Percentiles rank a stretch among this genome's conserved stretches.
These are phyloP conservation scores for Tricholoma flavovirens DNA, from an alignment of 768 basidiomycete species.

Conservation along the genomic window DNA sequence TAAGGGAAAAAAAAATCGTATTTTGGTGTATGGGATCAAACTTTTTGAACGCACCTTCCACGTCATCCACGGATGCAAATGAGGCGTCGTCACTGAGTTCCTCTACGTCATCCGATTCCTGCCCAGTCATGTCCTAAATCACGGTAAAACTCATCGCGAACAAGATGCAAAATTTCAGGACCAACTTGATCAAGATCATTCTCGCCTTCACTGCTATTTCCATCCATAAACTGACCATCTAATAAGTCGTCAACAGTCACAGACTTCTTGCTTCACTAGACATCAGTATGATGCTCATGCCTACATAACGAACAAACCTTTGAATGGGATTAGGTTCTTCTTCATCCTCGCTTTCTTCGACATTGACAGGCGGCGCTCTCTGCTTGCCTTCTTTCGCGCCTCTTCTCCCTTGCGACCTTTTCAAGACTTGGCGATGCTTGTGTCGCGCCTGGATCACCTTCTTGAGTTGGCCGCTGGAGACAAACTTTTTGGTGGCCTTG, in stretches of 20 bases:
- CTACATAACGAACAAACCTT: conserved; percentile 6
- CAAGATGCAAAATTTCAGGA: not conserved
- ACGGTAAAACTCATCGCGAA: conserved; percentile 2
- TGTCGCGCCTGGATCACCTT: conserved; percentile 80
- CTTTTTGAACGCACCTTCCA: conserved; percentile 47
- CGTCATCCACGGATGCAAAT: conserved; percentile 73
- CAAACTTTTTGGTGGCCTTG: conserved; percentile 86
- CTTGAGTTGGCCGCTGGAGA: conserved; percentile 81
- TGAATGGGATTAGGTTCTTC: conserved; percentile 22
- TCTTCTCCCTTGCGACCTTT: conserved; percentile 61
- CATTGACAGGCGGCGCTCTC: conserved; percentile 10
- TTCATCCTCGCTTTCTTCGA: conserved; percentile 26
- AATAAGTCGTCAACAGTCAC: conserved; percentile 79
- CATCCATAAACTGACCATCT: conserved; percentile 67
- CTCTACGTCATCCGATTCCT: conserved; percentile 31
- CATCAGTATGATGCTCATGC: not conserved
- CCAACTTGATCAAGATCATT: conserved; percentile 24
- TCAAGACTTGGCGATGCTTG: conserved; percentile 71
- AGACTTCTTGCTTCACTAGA: conserved; percentile 31
- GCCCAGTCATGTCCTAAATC: conserved; percentile 19
- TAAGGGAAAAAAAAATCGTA: conserved; percentile 18
- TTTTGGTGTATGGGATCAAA: not conserved
- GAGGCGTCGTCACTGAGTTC: conserved; percentile 53
- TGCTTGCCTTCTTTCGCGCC: conserved; percentile 35
- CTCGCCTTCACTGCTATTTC: conserved; percentile 44